Evolutionary conservation across 805 yeast species (phyloP).

Genomic region (Candida chilensis): DNA sequence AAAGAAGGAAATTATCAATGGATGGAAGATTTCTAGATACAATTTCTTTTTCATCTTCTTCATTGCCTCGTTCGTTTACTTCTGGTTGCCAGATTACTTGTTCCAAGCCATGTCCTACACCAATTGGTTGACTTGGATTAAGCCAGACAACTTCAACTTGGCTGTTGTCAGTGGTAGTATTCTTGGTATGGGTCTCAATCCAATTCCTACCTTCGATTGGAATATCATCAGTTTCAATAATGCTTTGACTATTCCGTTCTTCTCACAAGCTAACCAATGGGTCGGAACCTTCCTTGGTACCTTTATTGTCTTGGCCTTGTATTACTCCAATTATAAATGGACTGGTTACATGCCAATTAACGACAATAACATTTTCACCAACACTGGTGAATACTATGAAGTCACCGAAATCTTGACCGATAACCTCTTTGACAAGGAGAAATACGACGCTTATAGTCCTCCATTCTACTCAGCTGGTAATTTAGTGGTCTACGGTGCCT

Average conservation of each 20-base stretch:
- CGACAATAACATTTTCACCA: constrained; percentile 41
- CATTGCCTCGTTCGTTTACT: constrained; percentile 13
- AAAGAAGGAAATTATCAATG: constrained; percentile 8
- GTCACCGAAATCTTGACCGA: constrained; percentile 35
- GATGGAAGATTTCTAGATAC: constrained; percentile 10
- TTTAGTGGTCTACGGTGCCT: constrained; percentile 48
- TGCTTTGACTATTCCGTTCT: constrained; percentile 18
- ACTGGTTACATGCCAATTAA: constrained; percentile 20
- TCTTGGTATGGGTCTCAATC: constrained; percentile 19
- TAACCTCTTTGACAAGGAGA: constrained; percentile 33
- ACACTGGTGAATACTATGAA: constrained; percentile 36
- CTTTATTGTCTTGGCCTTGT: constrained; percentile 11
- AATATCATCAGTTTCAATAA: constrained; percentile 9
- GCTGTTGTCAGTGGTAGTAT: constrained; percentile 15
- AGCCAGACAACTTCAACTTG: constrained; percentile 15
- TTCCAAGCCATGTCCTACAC: constrained; percentile 17
- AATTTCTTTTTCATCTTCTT: constrained; percentile 9
- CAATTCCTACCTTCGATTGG: constrained; percentile 21
- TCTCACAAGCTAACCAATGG: constrained; percentile 5
- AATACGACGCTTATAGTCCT: constrained; percentile 49
- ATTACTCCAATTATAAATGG: constrained; percentile 13
- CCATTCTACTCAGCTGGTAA: constrained; percentile 61
- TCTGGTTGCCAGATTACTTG: constrained; percentile 20
- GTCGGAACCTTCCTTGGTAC: constrained; percentile 11
- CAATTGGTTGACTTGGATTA: constrained; percentile 23